Conservation (phyloP, 2,329 filamentous ascomycete genomes). For the Gliomastix tumulicola region DNA sequence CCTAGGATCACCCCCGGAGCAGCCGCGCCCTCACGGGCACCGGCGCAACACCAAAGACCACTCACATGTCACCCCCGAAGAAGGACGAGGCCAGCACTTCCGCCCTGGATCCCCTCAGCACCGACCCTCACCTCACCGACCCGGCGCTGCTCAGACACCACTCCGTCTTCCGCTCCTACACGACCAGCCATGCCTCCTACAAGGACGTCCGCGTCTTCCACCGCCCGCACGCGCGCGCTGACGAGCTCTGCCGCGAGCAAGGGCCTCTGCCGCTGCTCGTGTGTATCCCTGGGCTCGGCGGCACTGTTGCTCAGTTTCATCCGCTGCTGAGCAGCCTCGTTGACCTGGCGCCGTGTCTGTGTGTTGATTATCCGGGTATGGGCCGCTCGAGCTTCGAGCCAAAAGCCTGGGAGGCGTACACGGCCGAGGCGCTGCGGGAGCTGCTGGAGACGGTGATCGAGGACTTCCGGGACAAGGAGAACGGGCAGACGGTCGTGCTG, state of each 20-base stretch:
- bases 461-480: constrained; percentile 58
- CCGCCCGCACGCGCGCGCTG: constrained; percentile 72
- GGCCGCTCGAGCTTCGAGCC: constrained; percentile 72
- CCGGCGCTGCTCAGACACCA: constrained; percentile 75
- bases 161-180: constrained; percentile 64
- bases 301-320: constrained; percentile 82
- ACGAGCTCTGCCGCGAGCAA: constrained; percentile 68
- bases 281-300: constrained; percentile 90
- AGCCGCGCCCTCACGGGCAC: too few species aligned
- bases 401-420: constrained; percentile 70
- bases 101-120: constrained; percentile 5
- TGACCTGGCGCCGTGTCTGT: constrained; percentile 71
- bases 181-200: constrained; percentile 65
- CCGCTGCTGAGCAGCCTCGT: constrained; percentile 73
- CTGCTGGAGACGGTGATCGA: constrained; percentile 71
- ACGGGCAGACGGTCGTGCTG: constrained; percentile 66
- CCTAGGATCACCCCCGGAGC: too few species aligned
- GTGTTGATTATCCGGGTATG: constrained; percentile 86
- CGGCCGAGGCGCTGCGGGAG: constrained; percentile 65
- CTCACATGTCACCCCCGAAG: too few species aligned
- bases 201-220: constrained; percentile 76
- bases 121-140: constrained; percentile 51
- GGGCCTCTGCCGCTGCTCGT: constrained; percentile 76
- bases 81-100: too few species aligned
- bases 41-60: too few species aligned